Percentiles rank a stretch among this genome's conserved stretches.
Evolutionary conservation across 2,329 filamentous ascomycete species (phyloP).

Genomic region (Domatiomyces catenatus): DNA sequence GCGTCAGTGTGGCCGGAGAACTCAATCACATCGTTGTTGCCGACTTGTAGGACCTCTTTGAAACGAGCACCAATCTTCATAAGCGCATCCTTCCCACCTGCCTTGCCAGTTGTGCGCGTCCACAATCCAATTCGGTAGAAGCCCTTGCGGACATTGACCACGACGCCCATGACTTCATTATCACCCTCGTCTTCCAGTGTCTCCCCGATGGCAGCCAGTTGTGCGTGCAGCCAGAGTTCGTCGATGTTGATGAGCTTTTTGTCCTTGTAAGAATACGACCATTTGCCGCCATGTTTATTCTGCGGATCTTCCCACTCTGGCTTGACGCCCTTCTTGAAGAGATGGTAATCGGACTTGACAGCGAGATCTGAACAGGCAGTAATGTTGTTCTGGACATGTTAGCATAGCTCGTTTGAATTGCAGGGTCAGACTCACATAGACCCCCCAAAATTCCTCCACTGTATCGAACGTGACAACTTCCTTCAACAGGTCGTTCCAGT

Average conservation of each 20-base stretch:
- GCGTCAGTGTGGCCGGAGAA: constrained; percentile 95
- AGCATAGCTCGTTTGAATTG: constrained; percentile 1
- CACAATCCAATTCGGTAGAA: constrained; percentile 97
- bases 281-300: constrained; percentile 99
- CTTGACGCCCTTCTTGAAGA: constrained; percentile 94
- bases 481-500: constrained; percentile 97
- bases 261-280: constrained; percentile 96
- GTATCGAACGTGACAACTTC: constrained; percentile 98
- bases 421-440: constrained; percentile 60
- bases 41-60: constrained; percentile 79
- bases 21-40: constrained; percentile 63
- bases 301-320: constrained; percentile 97
- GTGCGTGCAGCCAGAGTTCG: constrained; percentile 89
- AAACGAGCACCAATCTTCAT: constrained; percentile 74
- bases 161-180: constrained; percentile 92
- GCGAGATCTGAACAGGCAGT: constrained; percentile 87
- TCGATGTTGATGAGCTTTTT: constrained; percentile 86
- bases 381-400: constrained; percentile 72
- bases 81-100: constrained; percentile 72
- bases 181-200: constrained; percentile 86
- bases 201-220: constrained; percentile 93
- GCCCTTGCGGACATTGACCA: constrained; percentile 95
- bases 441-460: constrained; percentile 98
- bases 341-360: constrained; percentile 96
- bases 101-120: constrained; percentile 87